Conservation (phyloP, 2,329 filamentous ascomycete species). For the Scopulariopsis brevicaulis region DNA sequence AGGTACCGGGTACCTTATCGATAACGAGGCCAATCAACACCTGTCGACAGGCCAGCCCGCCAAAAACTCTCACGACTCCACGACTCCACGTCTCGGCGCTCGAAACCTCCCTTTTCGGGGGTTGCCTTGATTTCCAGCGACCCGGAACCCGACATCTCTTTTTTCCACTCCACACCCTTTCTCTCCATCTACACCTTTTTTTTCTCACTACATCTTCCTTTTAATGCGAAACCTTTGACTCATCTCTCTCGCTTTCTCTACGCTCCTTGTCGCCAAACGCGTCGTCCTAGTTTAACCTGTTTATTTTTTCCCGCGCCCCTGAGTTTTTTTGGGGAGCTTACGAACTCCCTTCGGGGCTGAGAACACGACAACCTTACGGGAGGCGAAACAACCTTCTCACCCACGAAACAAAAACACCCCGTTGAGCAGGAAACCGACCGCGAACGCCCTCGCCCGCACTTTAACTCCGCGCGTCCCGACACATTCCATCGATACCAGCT, state of each 20-base stretch:
- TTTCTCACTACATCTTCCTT: not conserved
- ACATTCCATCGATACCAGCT: not conserved
- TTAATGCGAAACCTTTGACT: not conserved
- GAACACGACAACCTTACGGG: not conserved
- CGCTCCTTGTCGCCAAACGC: not conserved
- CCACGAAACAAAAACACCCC: not conserved
- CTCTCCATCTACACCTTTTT: not conserved
- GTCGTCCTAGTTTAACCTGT: not conserved
- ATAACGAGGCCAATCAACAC: conserved; percentile 4
- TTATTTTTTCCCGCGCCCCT: not conserved
- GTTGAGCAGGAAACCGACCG: not conserved
- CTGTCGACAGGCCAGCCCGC: not conserved
- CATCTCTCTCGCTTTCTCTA: not conserved
- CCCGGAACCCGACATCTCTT: not conserved
- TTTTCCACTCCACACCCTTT: not conserved
- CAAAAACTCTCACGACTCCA: not conserved
- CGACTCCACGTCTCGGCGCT: not conserved
- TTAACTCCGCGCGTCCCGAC: not conserved
- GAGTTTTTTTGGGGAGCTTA: not conserved
- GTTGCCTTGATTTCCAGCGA: not conserved
- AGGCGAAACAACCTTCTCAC: not conserved
- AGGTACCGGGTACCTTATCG: not conserved
- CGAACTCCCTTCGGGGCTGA: not conserved
- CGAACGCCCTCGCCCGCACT: not conserved
- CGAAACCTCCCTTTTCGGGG: not conserved